Conservation (phyloP, 2,329 filamentous ascomycete species). For the Blastomyces percursus region DNA sequence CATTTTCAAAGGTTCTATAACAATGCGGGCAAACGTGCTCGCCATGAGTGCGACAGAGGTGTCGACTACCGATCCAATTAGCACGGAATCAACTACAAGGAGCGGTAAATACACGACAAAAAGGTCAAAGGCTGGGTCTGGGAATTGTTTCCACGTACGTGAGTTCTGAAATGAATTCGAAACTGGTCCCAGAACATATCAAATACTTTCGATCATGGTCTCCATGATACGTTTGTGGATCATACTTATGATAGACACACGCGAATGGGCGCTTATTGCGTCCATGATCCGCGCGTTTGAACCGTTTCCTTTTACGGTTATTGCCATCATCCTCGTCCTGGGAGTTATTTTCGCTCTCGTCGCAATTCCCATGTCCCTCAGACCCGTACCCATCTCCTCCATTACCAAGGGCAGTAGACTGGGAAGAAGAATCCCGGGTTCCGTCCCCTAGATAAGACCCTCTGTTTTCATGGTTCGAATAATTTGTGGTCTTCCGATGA, state of each 20-base stretch:
- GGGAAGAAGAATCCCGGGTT: not conserved
- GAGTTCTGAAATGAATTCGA: not conserved
- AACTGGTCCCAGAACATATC: slow-evolving; percentile 4
- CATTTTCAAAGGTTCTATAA: not conserved
- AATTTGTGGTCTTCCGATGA: not conserved
- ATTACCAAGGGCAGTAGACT: not conserved
- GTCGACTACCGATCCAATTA: not conserved
- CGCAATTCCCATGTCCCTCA: not conserved
- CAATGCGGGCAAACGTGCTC: slow-evolving; percentile 4
- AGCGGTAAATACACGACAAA: not conserved
- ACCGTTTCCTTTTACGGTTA: slow-evolving; percentile 5
- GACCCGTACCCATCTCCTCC: not conserved
- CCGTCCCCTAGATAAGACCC: not conserved
- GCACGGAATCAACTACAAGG: not conserved
- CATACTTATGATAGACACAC: slow-evolving; percentile 5
- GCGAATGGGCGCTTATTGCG: not conserved
- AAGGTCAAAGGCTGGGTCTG: not conserved
- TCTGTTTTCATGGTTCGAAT: not conserved
- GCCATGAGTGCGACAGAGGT: not conserved
- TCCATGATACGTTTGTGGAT: slow-evolving; percentile 4
- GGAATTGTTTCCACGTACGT: not conserved
- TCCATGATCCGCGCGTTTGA: not conserved
- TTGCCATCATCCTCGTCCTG: slow-evolving; percentile 2
- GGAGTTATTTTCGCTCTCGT: not conserved
- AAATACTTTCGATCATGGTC: slow-evolving; percentile 4